Conservation (phyloP, 129 eudicot species). For the Flaveria sonorensis region DNA sequence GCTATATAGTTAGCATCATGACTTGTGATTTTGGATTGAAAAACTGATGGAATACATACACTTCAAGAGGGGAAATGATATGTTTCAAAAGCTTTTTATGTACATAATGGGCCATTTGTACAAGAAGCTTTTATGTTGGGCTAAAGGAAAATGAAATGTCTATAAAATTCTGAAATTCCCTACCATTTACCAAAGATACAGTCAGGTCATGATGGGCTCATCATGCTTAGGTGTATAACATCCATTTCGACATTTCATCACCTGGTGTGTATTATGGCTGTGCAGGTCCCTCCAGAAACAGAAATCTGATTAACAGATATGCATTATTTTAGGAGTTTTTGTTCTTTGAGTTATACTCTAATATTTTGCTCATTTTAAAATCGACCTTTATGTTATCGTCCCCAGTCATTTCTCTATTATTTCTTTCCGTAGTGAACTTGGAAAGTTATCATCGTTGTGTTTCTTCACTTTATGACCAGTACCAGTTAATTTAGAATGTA, state of each 20-base stretch:
- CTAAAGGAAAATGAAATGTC: not conserved
- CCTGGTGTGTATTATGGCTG: not conserved
- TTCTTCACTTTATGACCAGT: not conserved
- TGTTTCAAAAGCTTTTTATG: not conserved
- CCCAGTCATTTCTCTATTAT: too few relatives aligned
- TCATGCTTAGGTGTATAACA: not conserved
- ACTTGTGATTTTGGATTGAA: too few relatives aligned
- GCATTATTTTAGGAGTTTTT: not conserved
- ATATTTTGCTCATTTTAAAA: not conserved
- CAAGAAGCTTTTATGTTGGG: not conserved
- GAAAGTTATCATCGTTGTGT: not conserved
- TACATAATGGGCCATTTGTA: not conserved
- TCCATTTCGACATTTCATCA: not conserved
- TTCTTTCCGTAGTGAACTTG: too few relatives aligned
- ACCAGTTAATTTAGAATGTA: not conserved
- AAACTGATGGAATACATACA: not conserved
- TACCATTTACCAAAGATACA: not conserved
- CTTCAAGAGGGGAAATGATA: not conserved
- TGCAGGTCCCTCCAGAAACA: not conserved
- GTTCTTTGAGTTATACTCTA: not conserved
- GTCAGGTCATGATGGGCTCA: not conserved
- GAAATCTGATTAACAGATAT: not conserved
- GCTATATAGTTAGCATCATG: not conserved
- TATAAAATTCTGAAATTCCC: not conserved
- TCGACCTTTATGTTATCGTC: too few relatives aligned